Percentiles rank a stretch among this genome's conserved stretches.
phyloP scores from a whole-genome alignment of 371 early-diverging fungal species.

The Encephalitozoon intestinalis region DNA sequence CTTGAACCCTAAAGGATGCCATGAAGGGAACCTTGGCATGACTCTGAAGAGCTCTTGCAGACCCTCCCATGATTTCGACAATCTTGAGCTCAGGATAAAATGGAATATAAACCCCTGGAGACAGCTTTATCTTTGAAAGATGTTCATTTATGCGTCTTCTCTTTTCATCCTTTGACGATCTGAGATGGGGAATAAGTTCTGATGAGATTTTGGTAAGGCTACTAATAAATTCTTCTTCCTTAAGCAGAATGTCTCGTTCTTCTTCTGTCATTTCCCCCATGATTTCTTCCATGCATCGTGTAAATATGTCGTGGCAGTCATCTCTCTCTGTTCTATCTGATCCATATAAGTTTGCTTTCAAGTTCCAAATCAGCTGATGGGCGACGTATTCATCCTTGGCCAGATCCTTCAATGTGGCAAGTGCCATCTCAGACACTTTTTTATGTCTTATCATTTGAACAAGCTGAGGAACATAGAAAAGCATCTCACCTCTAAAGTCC shows the following conservation, averaged over 20 bases:
- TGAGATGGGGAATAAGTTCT: slow-evolving; percentile 81
- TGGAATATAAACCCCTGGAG: slow-evolving; percentile 89
- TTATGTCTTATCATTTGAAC: slow-evolving; percentile 89
- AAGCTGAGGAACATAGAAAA: slow-evolving; percentile 94
- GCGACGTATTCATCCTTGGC: slow-evolving; percentile 66
- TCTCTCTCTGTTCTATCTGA: neutral
- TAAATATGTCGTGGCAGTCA: slow-evolving; percentile 64
- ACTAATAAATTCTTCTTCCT: slow-evolving; percentile 61
- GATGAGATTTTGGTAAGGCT: slow-evolving; percentile 94
- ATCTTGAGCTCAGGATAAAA: slow-evolving; percentile 87
- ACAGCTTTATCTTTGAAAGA: slow-evolving; percentile 78
- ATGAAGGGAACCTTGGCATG: slow-evolving; percentile 96
- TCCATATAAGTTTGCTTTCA: slow-evolving; percentile 69
- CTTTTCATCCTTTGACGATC: slow-evolving; percentile 67
- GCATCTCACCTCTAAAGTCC: slow-evolving; percentile 1
- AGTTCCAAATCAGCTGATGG: slow-evolving; percentile 98
- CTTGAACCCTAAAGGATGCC: slow-evolving; percentile 81
- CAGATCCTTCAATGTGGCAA: slow-evolving; percentile 16
- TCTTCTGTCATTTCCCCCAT: slow-evolving; percentile 71
- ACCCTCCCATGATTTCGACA: slow-evolving; percentile 80
- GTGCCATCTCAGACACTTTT: slow-evolving; percentile 55
- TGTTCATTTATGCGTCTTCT: slow-evolving; percentile 98
- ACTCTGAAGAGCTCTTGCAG: slow-evolving; percentile 84
- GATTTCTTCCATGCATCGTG: slow-evolving; percentile 74
- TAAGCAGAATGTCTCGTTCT: slow-evolving; percentile 75